Conservation (phyloP, 306 rosid species). For the Fagus crenata region DNA sequence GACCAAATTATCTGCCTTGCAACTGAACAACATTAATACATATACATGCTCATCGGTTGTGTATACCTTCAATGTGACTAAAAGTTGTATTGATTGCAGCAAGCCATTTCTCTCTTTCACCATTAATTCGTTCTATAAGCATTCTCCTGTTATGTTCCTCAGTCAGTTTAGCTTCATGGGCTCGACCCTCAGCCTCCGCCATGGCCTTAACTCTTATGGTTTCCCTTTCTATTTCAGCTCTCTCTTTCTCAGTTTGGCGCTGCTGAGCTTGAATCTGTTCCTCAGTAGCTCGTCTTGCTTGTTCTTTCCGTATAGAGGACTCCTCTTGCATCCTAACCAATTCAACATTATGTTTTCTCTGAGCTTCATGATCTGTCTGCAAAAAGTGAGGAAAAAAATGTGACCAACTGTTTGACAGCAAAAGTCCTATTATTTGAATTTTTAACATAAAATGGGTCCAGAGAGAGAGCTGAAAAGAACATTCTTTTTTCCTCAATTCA, state of each 20-base stretch:
- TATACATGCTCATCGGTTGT: slow-evolving; percentile 10
- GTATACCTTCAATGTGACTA: slow-evolving; percentile 89
- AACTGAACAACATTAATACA: background rate
- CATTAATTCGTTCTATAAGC: slow-evolving; percentile 80
- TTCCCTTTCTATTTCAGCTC: slow-evolving; percentile 92
- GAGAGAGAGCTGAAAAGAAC: background rate
- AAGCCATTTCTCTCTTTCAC: slow-evolving; percentile 97
- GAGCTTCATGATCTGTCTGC: slow-evolving; percentile 87
- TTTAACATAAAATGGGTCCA: background rate
- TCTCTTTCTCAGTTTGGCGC: slow-evolving; percentile 82
- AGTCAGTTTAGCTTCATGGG: slow-evolving; percentile 76
- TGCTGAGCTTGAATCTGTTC: slow-evolving; percentile 90
- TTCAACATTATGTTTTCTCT: slow-evolving; percentile 84
- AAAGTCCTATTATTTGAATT: background rate
- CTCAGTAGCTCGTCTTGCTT: slow-evolving; percentile 79
- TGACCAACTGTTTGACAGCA: slow-evolving; percentile 6
- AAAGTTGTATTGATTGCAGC: slow-evolving; percentile 94
- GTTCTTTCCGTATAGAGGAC: slow-evolving; percentile 80
- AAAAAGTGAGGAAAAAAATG: slow-evolving; percentile 24
- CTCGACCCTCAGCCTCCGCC: slow-evolving; percentile 96
- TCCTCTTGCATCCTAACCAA: slow-evolving; percentile 93
- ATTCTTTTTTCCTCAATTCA: background rate
- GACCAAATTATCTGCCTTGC: slow-evolving; percentile 9
- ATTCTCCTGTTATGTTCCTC: slow-evolving; percentile 89
- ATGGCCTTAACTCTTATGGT: slow-evolving; percentile 87